Evolutionary conservation across 805 yeast genomes (phyloP), one percentile per base, ranked within the genome.

Genomic region (Metschnikowia koreensis): DNA sequence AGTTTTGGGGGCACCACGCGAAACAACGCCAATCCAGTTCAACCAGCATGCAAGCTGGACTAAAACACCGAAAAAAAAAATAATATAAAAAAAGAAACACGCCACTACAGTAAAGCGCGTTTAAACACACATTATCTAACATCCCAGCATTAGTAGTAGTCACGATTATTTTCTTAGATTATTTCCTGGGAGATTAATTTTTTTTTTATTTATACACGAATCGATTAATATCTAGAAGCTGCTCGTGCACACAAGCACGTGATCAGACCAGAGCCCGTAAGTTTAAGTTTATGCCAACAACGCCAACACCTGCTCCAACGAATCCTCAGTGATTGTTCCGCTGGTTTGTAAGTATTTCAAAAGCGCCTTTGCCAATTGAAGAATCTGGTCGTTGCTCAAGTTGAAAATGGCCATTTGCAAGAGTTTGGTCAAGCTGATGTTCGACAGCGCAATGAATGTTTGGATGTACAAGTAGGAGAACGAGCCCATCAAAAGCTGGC

Each of bases 401-500:
- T 87, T 87, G 61, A 86, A 81, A 39, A 90, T 80, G 27, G 90
- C 86, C 41, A 85, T 73, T 60, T 93, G 96, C 53, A 93, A 70
- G 27, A 94, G 71, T 12, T 86, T 78, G 36, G 90, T 93, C 50
- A 89, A 84, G 49, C 85, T 85, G 56, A 85, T 73, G 67, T 86
- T 83, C 57, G 82, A 81, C 41, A 82, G 81, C 37, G 93, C 84
- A 59, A 94, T 81, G 67, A 94, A 94, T 2, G 97, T 89, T 69
- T 93, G 97, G 70, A 86, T 92, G 73, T 94, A 94, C 59, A 94
- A 76, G 66, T 91, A 92, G 34, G 94, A 81, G 66, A 94, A 94
- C 38, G 96, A 89, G 11, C 99, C 99, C 98, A 94, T 94, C 61
- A 94, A 76, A 66, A 93, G 94, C 73, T 94, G 98, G 72, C 99